These are phyloP conservation scores for Aspergillus costaricaensis DNA, from an alignment of 2,329 filamentous ascomycete species.

Conservation along the genomic window DNA sequence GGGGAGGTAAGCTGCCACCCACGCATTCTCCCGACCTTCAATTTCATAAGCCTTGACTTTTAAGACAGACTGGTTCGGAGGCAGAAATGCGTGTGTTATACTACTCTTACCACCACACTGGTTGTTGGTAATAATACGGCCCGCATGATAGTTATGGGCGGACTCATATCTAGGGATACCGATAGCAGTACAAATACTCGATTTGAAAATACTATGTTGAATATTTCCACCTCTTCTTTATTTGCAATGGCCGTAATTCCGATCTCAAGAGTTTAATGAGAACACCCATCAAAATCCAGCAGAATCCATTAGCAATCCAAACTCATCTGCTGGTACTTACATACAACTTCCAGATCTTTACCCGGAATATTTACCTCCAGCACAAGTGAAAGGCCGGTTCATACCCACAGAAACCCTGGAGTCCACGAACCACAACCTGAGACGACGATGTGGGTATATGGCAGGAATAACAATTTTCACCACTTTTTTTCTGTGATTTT, in stretches of 20 bases:
- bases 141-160: background rate
- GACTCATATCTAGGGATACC: background rate
- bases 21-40: background rate
- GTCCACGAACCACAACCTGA: constrained; percentile 17
- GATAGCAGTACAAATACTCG: background rate
- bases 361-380: constrained; percentile 8
- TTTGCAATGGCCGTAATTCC: background rate
- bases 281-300: background rate
- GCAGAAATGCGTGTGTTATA: background rate
- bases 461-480: constrained; percentile 22
- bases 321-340: constrained; percentile 1
- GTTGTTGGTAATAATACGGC: background rate
- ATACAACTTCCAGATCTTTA: background rate
- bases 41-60: background rate
- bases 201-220: no score
- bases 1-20: background rate
- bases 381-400: constrained; percentile 18
- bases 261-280: background rate
- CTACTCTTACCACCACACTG: background rate
- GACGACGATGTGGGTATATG: constrained; percentile 20
- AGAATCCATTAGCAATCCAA: background rate
- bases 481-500: constrained; percentile 15
- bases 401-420: constrained; percentile 33
- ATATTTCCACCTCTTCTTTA: background rate
- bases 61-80: background rate